Percentiles rank a stretch among this genome's conserved stretches.
These are phyloP conservation scores for Clitopilus passeckerianus DNA, from an alignment of 768 basidiomycete species.

Conservation along the genomic window DNA sequence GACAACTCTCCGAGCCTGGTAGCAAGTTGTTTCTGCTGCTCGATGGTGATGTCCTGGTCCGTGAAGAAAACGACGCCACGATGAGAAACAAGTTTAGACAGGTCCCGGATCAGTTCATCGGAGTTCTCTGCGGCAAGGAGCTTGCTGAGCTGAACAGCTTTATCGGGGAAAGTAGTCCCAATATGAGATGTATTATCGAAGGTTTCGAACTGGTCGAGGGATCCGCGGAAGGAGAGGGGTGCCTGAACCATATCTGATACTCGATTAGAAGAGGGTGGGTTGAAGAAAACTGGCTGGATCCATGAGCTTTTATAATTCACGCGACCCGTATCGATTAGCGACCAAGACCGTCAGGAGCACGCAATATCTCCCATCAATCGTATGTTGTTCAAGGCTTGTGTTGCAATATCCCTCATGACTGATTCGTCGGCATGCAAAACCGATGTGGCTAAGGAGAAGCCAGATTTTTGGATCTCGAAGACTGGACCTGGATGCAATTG, in stretches of 20 bases:
- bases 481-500: background rate
- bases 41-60: slow-evolving; percentile 42
- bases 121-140: slow-evolving; percentile 39
- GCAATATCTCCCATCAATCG: background rate
- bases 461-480: background rate
- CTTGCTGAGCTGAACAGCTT: slow-evolving; percentile 38
- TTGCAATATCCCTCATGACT: background rate
- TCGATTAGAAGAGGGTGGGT: background rate
- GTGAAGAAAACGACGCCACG: slow-evolving; percentile 67
- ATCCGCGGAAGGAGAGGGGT: slow-evolving; percentile 22
- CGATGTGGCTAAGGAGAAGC: background rate
- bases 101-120: slow-evolving; percentile 48
- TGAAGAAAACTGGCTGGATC: background rate
- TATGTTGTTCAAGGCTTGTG: background rate
- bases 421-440: background rate
- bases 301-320: background rate
- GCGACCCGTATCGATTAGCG: background rate
- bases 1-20: slow-evolving; percentile 42
- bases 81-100: slow-evolving; percentile 46
- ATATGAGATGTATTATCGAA: slow-evolving; percentile 47
- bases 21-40: slow-evolving; percentile 47
- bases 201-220: slow-evolving; percentile 27
- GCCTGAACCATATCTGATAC: background rate
- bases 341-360: background rate
- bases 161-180: slow-evolving; percentile 46